These are phyloP conservation scores for Neurospora sp. DNA, from an alignment of 495 filamentous ascomycete genomes.

Conservation along the genomic window DNA sequence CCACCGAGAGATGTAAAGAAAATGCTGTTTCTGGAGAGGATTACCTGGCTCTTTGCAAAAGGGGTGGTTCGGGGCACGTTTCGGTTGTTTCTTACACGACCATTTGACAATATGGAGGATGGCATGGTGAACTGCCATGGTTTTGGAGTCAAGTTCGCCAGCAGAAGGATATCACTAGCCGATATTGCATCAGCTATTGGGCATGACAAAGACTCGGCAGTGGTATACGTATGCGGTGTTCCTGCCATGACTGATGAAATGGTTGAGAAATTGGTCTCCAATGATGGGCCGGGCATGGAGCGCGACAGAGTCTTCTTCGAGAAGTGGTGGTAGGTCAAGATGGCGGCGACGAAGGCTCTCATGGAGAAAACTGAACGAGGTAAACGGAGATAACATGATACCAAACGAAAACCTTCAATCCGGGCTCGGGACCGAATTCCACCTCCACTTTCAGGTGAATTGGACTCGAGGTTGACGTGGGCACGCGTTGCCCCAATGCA, in stretches of 20 bases:
- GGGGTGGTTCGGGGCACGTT: constrained; percentile 19
- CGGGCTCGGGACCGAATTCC: not conserved
- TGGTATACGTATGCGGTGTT: constrained; percentile 73
- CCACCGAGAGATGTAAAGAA: constrained; percentile 6
- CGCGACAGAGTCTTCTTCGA: constrained; percentile 59
- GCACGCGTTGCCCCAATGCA: not conserved
- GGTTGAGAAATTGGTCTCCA: constrained; percentile 41
- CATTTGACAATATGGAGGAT: not conserved
- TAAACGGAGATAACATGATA: not conserved
- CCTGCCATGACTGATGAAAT: constrained; percentile 73
- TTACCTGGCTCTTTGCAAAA: constrained; percentile 23
- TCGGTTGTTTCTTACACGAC: constrained; percentile 26
- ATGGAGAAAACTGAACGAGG: not conserved
- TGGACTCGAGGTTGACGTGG: not conserved
- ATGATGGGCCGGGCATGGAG: constrained; percentile 42
- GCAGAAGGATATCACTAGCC: constrained; percentile 38
- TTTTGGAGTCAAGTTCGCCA: constrained; percentile 26
- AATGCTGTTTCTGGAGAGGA: constrained; percentile 37
- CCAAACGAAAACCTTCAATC: not conserved
- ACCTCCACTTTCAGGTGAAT: not conserved
- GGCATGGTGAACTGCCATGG: constrained; percentile 13
- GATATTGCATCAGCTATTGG: constrained; percentile 45
- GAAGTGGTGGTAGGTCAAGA: constrained; percentile 65
- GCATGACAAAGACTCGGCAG: constrained; percentile 36
- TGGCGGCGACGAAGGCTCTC: not conserved